Evolutionary conservation across 257 asterid species (phyloP), one percentile per base, ranked within the genome.

Genomic region (Scutellaria minor): DNA sequence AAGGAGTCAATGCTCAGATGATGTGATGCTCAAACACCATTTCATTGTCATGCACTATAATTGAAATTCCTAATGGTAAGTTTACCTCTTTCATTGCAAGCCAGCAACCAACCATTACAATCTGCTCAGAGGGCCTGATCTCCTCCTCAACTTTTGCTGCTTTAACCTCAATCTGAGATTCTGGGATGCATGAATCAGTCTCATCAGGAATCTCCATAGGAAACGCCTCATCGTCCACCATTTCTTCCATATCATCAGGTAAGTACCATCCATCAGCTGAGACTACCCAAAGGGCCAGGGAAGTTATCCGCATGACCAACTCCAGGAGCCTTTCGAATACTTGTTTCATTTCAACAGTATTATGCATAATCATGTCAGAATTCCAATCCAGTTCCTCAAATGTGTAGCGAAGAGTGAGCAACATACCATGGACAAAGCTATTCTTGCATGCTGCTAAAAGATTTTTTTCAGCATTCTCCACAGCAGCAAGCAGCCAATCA

Each of bases 21-120:
- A 42, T 62, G 3, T 42, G 45, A 54, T 39, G 60, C 31, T 24
- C 5, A 31, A 31, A 31, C 27, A 44, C 14, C 48, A 66, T 45
- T 52, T 53, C 81, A 77, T 57, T 63, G 39, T 73, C 73, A 65
- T 59, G 62, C 47, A 72, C 73, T 52, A 78, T 39, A 61, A 63
- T 9, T 24, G 47, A 67, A 59, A 58, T 55, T n/a, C 37, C 44
- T 64, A 74, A 35, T 61, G 74, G 54, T 18, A 22, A 61, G 44
- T 9, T 22, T 80, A 91, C 99, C 97, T 94, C 99, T 86, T 94
- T 94, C 99, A 94, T 94, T 44, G 97, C 97, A 79, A 94, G 97
- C 99, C 99, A 94, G 85, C 97, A 91, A 78, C 99, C 97, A 83
- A 94, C 97, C 99, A 94, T 89, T 64, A 94, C 93, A 64, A 87